phyloP scores from a whole-genome alignment of 139 green algal species.

The Axilococcus clingmanii region DNA sequence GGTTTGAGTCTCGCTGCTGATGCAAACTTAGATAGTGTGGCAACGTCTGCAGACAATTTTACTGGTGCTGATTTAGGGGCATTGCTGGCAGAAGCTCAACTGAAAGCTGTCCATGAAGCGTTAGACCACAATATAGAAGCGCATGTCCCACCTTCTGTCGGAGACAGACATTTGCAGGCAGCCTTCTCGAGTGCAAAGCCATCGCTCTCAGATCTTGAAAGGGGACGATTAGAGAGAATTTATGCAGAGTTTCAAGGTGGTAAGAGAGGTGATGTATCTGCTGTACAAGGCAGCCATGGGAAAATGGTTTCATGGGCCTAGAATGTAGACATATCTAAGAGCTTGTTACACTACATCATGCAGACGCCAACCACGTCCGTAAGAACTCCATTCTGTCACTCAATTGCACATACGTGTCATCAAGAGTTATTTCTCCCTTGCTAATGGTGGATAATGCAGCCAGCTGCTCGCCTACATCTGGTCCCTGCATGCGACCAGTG shows the following conservation, averaged over 20 bases:
- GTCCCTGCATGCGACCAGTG: constrained; percentile 74
- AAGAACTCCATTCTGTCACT: too few species aligned
- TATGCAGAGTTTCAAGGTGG: constrained; percentile 47
- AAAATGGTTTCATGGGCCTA: constrained; percentile 30
- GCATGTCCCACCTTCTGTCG: constrained; percentile 14
- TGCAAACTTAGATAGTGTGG: constrained; percentile 37
- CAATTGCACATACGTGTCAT: too few species aligned
- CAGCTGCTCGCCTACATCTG: constrained; percentile 83
- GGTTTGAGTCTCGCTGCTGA: constrained; percentile 32
- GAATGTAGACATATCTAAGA: neutral
- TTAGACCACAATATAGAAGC: constrained; percentile 28
- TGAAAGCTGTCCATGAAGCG: constrained; percentile 60
- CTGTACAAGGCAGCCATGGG: constrained; percentile 9
- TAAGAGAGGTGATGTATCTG: constrained; percentile 13
- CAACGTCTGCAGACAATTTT: constrained; percentile 8
- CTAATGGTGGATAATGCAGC: too few species aligned
- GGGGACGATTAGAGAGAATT: constrained; percentile 35
- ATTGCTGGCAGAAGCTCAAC: constrained; percentile 70
- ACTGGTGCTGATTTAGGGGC: constrained; percentile 64
- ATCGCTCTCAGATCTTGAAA: constrained; percentile 47
- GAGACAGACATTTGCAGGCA: constrained; percentile 34
- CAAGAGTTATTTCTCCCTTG: too few species aligned
- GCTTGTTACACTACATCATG: too few species aligned
- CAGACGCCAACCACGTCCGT: too few species aligned
- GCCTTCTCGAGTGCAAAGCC: constrained; percentile 39